Conservation (phyloP, 768 basidiomycete genomes). For the Dacryopinax primogenitus region DNA sequence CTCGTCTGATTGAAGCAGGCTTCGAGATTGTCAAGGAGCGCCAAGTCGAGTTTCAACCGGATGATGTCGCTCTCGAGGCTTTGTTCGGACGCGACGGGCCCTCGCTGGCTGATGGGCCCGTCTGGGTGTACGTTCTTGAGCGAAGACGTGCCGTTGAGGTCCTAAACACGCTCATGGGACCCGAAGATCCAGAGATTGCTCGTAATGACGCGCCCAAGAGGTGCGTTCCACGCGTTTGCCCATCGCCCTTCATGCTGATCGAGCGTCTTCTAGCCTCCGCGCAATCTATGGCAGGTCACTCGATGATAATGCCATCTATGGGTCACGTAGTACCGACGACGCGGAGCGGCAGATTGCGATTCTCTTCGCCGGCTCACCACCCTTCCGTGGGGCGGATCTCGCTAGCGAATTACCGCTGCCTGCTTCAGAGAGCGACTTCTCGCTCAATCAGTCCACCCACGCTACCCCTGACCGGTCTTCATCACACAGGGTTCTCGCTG, state of each 20-base stretch:
- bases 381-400: slow-evolving; percentile 56
- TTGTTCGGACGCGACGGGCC: slow-evolving; percentile 66
- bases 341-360: slow-evolving; percentile 69
- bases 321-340: slow-evolving; percentile 48
- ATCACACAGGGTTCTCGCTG: slow-evolving; percentile 16
- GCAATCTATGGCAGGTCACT: slow-evolving; percentile 49
- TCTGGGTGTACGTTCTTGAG: slow-evolving; percentile 65
- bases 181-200: slow-evolving; percentile 46
- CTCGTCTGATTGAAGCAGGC: slow-evolving; percentile 60
- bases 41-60: slow-evolving; percentile 78
- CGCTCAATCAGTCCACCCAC: background rate
- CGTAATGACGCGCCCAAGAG: slow-evolving; percentile 39
- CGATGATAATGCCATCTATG: slow-evolving; percentile 55
- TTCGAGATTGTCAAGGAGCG: slow-evolving; percentile 86
- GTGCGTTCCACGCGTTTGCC: slow-evolving; percentile 2
- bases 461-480: slow-evolving; percentile 1
- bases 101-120: slow-evolving; percentile 43
- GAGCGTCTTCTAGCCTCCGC: slow-evolving; percentile 38
- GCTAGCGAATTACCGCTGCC: slow-evolving; percentile 30
- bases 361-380: slow-evolving; percentile 71
- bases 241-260: background rate
- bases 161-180: slow-evolving; percentile 63
- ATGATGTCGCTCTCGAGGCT: slow-evolving; percentile 67
- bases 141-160: slow-evolving; percentile 69
- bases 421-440: background rate